Percentiles rank a stretch among this genome's conserved stretches.
Conservation (phyloP, 1,284 basidiomycete species). For the Golubevia sp. region DNA sequence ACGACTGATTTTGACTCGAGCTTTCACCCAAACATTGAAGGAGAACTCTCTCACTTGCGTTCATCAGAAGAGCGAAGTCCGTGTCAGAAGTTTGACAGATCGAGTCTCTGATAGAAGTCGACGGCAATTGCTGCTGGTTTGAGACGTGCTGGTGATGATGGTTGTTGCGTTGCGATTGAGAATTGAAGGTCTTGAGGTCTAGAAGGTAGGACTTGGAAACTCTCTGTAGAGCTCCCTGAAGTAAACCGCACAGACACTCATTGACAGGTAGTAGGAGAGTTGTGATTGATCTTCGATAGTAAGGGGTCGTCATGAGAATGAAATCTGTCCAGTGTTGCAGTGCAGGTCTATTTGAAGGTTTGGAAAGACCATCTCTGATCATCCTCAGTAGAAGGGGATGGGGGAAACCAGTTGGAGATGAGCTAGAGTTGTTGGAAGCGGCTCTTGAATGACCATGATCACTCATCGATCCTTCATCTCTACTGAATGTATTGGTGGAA, state of each 20-base stretch:
- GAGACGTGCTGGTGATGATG: no score
- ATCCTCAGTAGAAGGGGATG: constrained; percentile 74
- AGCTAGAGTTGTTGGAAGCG: background rate
- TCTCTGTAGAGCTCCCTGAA: constrained; percentile 70
- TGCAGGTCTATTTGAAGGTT: constrained; percentile 73
- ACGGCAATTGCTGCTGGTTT: no score
- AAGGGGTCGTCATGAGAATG: constrained; percentile 83
- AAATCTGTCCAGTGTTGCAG: constrained; percentile 97
- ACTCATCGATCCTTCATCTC: constrained; percentile 8
- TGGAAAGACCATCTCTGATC: constrained; percentile 78
- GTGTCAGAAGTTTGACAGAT: constrained; percentile 24
- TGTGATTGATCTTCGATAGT: constrained; percentile 75
- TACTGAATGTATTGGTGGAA: background rate
- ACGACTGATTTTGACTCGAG: no score
- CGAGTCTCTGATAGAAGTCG: constrained; percentile 4
- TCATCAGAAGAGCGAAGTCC: constrained; percentile 34
- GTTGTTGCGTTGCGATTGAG: no score
- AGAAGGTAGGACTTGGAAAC: constrained; percentile 59
- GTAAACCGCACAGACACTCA: constrained; percentile 78
- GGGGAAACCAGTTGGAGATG: constrained; percentile 2
- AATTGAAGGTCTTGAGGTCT: constrained; percentile 20
- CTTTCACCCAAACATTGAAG: constrained; percentile 14
- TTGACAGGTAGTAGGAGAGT: constrained; percentile 76
- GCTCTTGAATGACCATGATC: background rate
- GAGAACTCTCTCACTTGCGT: constrained; percentile 30